A percentile compares a stretch with the other conserved stretches of the same genome.
Conservation (phyloP, 1,284 basidiomycete genomes). For the Puccinia brachypodii region DNA sequence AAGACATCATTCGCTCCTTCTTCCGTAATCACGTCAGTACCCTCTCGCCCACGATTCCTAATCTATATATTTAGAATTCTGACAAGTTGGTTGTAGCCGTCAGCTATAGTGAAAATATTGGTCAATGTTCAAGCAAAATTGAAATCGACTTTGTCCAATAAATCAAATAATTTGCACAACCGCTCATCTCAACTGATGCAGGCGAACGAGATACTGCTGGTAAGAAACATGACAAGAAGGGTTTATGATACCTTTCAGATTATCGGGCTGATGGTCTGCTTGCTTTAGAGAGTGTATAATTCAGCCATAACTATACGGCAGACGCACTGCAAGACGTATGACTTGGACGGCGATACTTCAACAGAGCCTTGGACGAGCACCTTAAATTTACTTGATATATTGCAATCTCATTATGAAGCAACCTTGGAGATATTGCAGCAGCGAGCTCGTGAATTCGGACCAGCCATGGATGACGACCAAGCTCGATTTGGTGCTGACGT, state of each 20-base stretch:
- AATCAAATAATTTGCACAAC: not conserved
- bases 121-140: conserved; percentile 8
- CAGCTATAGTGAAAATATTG: conserved; percentile 18
- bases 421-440: conserved; percentile 63
- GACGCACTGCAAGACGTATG: conserved; percentile 72
- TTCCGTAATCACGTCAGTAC: conserved; percentile 69
- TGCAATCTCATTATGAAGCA: conserved; percentile 71
- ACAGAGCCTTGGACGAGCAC: conserved; percentile 79
- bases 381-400: conserved; percentile 67
- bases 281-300: conserved; percentile 67
- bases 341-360: conserved; percentile 64
- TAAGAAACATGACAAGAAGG: not conserved
- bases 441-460: conserved; percentile 60
- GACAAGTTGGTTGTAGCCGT: conserved; percentile 9
- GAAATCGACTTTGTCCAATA: conserved; percentile 49
- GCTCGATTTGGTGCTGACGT: conserved; percentile 46
- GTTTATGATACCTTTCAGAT: conserved; percentile 58
- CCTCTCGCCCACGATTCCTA: not conserved
- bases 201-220: conserved; percentile 53
- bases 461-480: conserved; percentile 58
- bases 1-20: conserved; percentile 79
- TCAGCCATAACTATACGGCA: conserved; percentile 73
- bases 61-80: not conserved
- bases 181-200: conserved; percentile 50
- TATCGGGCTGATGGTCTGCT: conserved; percentile 51